Percentiles rank a stretch among this genome's conserved stretches.
Evolutionary conservation across 352 stramenopile species (phyloP).

Genomic region (Poterioochromonas sp.): DNA sequence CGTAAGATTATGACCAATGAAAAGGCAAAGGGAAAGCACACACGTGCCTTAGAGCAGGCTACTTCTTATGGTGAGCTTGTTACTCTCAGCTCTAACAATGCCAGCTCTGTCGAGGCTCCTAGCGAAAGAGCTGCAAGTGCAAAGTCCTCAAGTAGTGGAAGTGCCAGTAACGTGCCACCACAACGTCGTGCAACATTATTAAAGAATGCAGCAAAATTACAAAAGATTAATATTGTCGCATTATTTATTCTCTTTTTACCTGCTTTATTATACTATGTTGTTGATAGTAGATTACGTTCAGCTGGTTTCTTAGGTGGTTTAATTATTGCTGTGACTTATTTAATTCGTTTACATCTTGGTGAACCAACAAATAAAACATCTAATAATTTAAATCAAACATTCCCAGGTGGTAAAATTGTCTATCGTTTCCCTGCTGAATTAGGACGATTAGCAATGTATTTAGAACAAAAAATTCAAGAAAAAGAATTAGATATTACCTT

Average conservation of each 20-base stretch:
- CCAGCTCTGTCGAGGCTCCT: neutral
- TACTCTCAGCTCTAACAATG: neutral
- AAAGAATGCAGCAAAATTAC: neutral
- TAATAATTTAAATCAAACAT: neutral
- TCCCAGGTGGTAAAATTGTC: neutral
- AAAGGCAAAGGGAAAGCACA: neutral
- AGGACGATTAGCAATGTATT: neutral
- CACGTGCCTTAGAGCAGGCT: neutral
- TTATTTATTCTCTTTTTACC: slow-evolving; percentile 4
- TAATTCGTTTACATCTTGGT: slow-evolving; percentile 6
- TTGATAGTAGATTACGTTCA: neutral
- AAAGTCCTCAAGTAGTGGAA: neutral
- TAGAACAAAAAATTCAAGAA: neutral
- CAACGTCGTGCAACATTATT: neutral
- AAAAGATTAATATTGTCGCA: neutral
- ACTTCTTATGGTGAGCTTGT: neutral
- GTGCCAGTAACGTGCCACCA: neutral
- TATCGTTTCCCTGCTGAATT: slow-evolving; percentile 1
- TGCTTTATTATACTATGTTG: neutral
- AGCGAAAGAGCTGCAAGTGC: neutral
- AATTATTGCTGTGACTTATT: neutral
- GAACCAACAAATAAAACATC: neutral
- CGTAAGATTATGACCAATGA: neutral
- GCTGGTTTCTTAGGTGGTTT: neutral
- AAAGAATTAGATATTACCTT: slow-evolving; percentile 5